Percentiles rank a stretch among this genome's conserved stretches.
phyloP scores from a whole-genome alignment of 1,139 yeast genomes.

The Yamadazyma spencermartinsiae region DNA sequence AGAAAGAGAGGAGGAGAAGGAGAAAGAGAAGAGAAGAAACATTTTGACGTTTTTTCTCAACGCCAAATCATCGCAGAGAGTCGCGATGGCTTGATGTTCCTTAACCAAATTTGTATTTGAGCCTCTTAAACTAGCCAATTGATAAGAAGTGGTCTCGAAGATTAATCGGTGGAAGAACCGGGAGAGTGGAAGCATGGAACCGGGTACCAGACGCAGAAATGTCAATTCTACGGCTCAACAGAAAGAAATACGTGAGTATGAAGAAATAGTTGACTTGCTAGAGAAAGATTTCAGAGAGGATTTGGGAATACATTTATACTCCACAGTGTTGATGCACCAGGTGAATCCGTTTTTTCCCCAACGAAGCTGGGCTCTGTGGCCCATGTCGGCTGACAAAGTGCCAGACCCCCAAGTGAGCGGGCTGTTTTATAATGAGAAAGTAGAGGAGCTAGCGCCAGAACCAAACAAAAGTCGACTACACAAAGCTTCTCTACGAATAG shows the following conservation, averaged over 20 bases:
- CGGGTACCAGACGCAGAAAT: too few relatives aligned
- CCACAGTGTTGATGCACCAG: conserved; percentile 40
- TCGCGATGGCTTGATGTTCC: too few relatives aligned
- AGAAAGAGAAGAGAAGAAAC: conserved; percentile 6
- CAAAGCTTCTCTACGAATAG: not conserved
- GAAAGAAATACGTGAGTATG: conserved; percentile 8
- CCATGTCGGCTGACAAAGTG: conserved; percentile 29
- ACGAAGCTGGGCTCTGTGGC: conserved; percentile 49
- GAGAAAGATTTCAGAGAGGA: conserved; percentile 49
- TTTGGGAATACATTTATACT: conserved; percentile 53
- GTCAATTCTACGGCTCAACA: too few relatives aligned
- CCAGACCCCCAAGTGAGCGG: conserved; percentile 35
- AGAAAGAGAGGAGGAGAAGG: conserved; percentile 6
- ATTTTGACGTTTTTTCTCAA: conserved; percentile 1
- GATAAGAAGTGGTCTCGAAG: not conserved
- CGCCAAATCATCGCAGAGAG: too few relatives aligned
- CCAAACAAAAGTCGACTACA: not conserved
- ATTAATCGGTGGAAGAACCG: too few relatives aligned
- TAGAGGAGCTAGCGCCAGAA: conserved; percentile 1
- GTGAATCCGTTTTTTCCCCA: conserved; percentile 41
- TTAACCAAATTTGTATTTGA: too few relatives aligned
- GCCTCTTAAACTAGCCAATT: not conserved
- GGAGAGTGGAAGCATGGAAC: too few relatives aligned
- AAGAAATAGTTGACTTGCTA: conserved; percentile 31
- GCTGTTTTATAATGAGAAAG: conserved; percentile 2